Evolutionary conservation across 768 basidiomycete genomes (phyloP), one percentile per base, ranked within the genome.

Genomic region (Hydnomerulius pinastri): DNA sequence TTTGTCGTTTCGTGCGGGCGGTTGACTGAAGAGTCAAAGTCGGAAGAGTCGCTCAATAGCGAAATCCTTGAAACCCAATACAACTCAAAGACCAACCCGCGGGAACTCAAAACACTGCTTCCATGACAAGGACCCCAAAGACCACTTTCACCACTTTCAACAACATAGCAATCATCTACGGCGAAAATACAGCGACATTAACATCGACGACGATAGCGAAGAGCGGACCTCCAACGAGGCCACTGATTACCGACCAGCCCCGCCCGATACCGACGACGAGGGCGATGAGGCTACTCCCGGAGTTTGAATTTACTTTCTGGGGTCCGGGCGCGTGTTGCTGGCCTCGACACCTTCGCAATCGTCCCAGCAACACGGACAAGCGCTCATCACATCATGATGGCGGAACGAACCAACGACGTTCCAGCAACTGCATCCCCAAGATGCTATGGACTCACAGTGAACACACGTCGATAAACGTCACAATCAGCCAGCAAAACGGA

Each of bases 291-390:
- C 11, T 4, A 17, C 36, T 15, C 45, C 12, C 63, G 63, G 66
- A 66, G 63, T 68, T 66, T 62, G 55, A 66, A 68, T 68, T 23
- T 30, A 48, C 54, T 54, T 44, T 36, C 54, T 37, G 66, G 68
- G 66, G 66, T 68, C 68, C 55, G 25, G 6, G 24, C 53, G 38
- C 59, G 25, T 66, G 65, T 53, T 32, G 13, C 18, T 43, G n/a
- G n/a, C n/a, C n/a, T n/a, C n/a, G n/a, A n/a, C n/a, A n/a, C n/a
- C n/a, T n/a, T n/a, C n/a, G n/a, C n/a, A n/a, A 29, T 29, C 30
- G 30, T 32, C 10, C 30, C 30, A 4, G 30, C 30, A 10, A 11
- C 30, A 32, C 30, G 11, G 15, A 32, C 30, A 11, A 11, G 30
- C 30, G n/a, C n/a, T n/a, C 4, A 32, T 32, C 15, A 11, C 30